Evolutionary conservation across 2,329 filamentous ascomycete genomes (phyloP).

Genomic region (Trichoderma atrobrunneum): DNA sequence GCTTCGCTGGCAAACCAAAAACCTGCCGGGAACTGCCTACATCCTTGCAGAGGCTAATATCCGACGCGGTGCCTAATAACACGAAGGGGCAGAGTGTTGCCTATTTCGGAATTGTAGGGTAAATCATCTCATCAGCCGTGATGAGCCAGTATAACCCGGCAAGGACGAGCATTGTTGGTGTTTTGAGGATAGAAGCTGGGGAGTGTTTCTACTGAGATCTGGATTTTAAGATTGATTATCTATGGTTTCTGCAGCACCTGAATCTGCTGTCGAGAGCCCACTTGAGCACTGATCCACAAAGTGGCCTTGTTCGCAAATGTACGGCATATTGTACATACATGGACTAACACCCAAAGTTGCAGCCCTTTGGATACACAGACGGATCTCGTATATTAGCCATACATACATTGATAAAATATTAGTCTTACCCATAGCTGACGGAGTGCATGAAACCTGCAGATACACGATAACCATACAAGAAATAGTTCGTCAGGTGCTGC

Average conservation of each 20-base stretch:
- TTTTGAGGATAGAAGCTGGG: neutral
- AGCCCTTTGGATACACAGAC: neutral
- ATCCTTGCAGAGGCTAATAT: conserved; percentile 10
- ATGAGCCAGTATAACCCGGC: neutral
- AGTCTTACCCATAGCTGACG: neutral
- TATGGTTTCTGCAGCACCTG: neutral
- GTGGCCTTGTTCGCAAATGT: neutral
- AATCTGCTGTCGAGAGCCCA: neutral
- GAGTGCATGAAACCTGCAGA: neutral
- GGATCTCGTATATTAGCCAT: neutral
- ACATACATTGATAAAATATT: neutral
- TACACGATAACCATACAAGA: neutral
- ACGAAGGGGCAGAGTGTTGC: neutral
- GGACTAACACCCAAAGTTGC: neutral
- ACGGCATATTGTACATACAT: neutral
- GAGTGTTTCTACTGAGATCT: neutral
- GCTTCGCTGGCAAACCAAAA: neutral
- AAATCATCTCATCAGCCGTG: neutral
- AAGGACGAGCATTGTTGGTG: neutral
- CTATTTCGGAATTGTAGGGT: conserved; percentile 1
- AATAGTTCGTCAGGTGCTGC: neutral
- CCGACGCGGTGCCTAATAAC: conserved; percentile 1
- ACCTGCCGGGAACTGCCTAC: neutral
- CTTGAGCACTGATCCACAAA: neutral
- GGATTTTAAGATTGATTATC: neutral